Conservation (phyloP, 768 basidiomycete genomes). For the Dentipellis fragilis region DNA sequence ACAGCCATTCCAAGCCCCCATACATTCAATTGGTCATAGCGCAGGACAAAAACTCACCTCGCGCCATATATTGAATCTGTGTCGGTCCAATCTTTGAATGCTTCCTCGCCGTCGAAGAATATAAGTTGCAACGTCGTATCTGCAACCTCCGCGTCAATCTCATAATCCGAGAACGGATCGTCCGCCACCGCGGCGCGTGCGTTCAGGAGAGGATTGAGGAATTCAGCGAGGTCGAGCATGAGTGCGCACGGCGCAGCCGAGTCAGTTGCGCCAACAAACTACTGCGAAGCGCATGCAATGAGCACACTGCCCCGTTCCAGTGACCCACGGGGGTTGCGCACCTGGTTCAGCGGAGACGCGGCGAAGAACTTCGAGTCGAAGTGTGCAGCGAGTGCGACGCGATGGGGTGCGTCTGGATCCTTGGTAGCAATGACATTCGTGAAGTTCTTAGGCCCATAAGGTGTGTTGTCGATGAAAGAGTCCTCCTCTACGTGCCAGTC, state of each 20-base stretch:
- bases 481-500: constrained; percentile 89
- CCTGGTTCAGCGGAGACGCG: constrained; percentile 63
- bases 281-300: constrained; percentile 8
- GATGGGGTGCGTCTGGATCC: constrained; percentile 71
- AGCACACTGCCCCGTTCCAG: not conserved
- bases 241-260: constrained; percentile 94
- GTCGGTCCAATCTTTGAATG: constrained; percentile 81
- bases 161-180: constrained; percentile 28
- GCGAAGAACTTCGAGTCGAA: constrained; percentile 89
- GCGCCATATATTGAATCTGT: constrained; percentile 94
- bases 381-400: constrained; percentile 85
- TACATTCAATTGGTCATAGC: too few relatives aligned
- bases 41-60: constrained; percentile 37
- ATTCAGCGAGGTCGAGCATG: constrained; percentile 85
- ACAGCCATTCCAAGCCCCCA: too few relatives aligned
- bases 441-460: constrained; percentile 70
- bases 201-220: constrained; percentile 64
- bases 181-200: constrained; percentile 35
- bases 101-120: constrained; percentile 98
- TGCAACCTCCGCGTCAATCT: constrained; percentile 55
- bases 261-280: constrained; percentile 98
- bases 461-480: constrained; percentile 68
- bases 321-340: constrained; percentile 21
- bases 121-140: constrained; percentile 86
- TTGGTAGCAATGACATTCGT: constrained; percentile 94